phyloP scores from a whole-genome alignment of 1,139 yeast species.

The Kodamaea anthophila region DNA sequence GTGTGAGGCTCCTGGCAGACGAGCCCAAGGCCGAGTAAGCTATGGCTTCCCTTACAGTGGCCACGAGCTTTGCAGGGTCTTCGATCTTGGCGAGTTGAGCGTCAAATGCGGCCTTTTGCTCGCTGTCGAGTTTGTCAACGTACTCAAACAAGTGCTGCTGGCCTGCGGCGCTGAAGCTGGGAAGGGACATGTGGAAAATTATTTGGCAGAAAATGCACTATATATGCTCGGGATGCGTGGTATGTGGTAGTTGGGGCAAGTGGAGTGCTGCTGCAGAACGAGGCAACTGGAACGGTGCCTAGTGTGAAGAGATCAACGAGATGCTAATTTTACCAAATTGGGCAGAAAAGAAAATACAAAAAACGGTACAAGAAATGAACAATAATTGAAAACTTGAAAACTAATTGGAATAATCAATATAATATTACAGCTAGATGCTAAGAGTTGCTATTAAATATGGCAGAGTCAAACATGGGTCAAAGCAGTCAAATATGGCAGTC shows the following conservation, averaged over 20 bases:
- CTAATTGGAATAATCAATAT: too few relatives aligned
- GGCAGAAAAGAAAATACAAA: too few relatives aligned
- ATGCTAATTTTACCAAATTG: conserved; percentile 1
- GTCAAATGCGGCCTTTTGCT: conserved; percentile 26
- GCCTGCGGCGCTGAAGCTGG: conserved; percentile 48
- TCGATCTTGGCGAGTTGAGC: conserved; percentile 35
- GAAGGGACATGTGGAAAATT: conserved; percentile 15
- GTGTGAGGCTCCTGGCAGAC: conserved; percentile 35
- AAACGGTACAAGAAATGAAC: too few relatives aligned
- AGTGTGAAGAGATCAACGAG: neutral
- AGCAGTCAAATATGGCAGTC: neutral
- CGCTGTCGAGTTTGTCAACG: conserved; percentile 28
- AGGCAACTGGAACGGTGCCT: too few relatives aligned
- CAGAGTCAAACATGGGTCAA: conserved; percentile 2
- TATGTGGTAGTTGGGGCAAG: too few relatives aligned
- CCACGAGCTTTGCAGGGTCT: conserved; percentile 36
- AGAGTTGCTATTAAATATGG: too few relatives aligned
- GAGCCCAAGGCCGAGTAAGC: conserved; percentile 32
- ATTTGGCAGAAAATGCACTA: too few relatives aligned
- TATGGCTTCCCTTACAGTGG: conserved; percentile 46
- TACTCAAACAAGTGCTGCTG: conserved; percentile 39
- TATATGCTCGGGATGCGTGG: too few relatives aligned
- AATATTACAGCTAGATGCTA: too few relatives aligned
- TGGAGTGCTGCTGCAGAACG: too few relatives aligned
- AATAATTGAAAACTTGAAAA: too few relatives aligned